Evolutionary conservation across 2,329 filamentous ascomycete species (phyloP).

Genomic region (Rhynchosporium agropyri): DNA sequence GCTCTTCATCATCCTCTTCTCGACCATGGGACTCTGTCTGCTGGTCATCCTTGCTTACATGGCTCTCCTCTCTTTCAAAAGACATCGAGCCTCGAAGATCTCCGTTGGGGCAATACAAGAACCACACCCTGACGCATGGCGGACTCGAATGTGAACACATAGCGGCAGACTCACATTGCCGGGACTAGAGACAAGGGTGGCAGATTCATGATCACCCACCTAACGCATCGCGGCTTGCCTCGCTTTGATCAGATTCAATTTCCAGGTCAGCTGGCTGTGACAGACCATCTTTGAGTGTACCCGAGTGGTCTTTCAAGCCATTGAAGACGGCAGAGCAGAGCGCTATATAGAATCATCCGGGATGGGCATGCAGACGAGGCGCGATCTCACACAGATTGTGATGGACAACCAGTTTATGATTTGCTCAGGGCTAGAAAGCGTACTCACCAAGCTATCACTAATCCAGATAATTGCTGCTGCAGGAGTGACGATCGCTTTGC

Average conservation of each 20-base stretch:
- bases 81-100: constrained; percentile 17
- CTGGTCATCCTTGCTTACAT: constrained; percentile 29
- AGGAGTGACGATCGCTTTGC: not conserved
- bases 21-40: constrained; percentile 23
- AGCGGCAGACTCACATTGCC: not conserved
- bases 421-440: not conserved
- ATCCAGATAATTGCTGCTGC: not conserved
- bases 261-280: not conserved
- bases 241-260: not conserved
- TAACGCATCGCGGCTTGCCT: not conserved
- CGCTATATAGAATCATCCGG: not conserved
- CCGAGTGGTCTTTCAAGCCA: not conserved
- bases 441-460: not conserved
- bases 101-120: constrained; percentile 17
- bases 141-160: constrained; percentile 21
- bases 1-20: constrained; percentile 30
- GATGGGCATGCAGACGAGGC: not conserved
- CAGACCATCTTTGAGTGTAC: not conserved
- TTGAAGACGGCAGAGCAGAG: not conserved
- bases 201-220: not conserved
- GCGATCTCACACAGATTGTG: not conserved
- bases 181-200: not conserved
- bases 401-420: not conserved
- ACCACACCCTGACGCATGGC: constrained; percentile 30
- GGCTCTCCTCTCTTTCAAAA: constrained; percentile 22